A percentile compares a stretch with the other conserved stretches of the same genome.
phyloP scores from a whole-genome alignment of 257 asterid species.

The Solanum stenotomum region DNA sequence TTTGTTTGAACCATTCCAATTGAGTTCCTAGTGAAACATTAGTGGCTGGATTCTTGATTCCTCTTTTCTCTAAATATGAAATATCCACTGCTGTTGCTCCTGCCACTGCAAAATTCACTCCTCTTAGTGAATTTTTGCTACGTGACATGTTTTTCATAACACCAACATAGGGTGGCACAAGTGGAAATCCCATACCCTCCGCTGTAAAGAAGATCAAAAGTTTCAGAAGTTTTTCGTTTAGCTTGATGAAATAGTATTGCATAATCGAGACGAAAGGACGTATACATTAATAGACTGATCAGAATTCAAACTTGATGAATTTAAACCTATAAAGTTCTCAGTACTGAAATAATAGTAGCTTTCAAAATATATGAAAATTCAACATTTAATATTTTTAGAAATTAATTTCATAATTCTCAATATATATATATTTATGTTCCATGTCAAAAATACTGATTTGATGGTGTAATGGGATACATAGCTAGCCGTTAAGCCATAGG shows the following conservation, averaged over 20 bases:
- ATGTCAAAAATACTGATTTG: too few relatives aligned
- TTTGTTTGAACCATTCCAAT: neutral
- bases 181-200: constrained; percentile 8
- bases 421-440: neutral
- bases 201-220: neutral
- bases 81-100: constrained; percentile 1
- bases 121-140: neutral
- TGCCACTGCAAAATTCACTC: constrained; percentile 19
- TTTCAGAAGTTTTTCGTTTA: neutral
- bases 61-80: neutral
- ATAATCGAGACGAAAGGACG: neutral
- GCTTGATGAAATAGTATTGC: neutral
- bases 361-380: neutral
- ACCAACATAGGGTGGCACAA: constrained; percentile 8
- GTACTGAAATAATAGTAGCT: neutral
- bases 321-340: neutral
- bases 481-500: neutral
- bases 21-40: neutral
- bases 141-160: neutral
- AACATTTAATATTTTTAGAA: neutral
- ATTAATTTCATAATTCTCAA: neutral
- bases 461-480: neutral
- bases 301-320: neutral
- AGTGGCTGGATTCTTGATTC: neutral
- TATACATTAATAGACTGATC: neutral